Base-by-base conservation (phyloP, 176 grass and related monocot genomes). In the Oropetium thomaeum region DNA sequence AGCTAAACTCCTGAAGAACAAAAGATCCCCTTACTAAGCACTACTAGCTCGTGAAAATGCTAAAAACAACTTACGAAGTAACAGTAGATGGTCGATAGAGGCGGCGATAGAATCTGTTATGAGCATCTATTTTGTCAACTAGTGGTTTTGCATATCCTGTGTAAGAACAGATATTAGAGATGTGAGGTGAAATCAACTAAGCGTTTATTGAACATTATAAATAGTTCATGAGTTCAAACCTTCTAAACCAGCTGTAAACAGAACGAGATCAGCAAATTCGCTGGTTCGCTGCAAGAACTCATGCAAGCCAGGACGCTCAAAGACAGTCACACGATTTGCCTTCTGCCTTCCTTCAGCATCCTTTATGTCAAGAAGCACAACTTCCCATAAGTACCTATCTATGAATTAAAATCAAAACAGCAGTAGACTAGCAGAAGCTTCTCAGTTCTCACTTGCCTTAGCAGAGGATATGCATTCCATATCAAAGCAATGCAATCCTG, bases 161-260 rank as follows among this genome's bases (percentile, higher is more conserved):
- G 34, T 39, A 67, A 76, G 70, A 55, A 40, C 48, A 73, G 35
- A 87, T 31, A 58, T 74, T 30, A 78, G 3, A 31, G 8, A 77
- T 5, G 31, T 67, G 43, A 74, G 37, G 29, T 59, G 20, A 67
- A 73, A 67, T 62, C 20, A 83, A 58, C 28, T 39, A 20, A 10
- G 15, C 15, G 42, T 26, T 61, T 34, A 42, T 26, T 26, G 7
- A 73, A 39, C 25, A 49, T 40, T 17, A 35, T 15, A 57, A 42
- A 68, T 66, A 73, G 33, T 52, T 84, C 25, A 26, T 35, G 64
- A 45, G 2, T 47, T 47, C 48, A 73, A 53, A 97, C 95, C 95
- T 93, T 97, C 95, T 32, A 98, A 68, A 59, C 88, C 95, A 83
- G 95, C 95, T 12, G 95, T 98, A 77, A 98, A 98, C 44, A 98